Conservation (phyloP, 352 stramenopile species). For the Aphanomyces stellatus region DNA sequence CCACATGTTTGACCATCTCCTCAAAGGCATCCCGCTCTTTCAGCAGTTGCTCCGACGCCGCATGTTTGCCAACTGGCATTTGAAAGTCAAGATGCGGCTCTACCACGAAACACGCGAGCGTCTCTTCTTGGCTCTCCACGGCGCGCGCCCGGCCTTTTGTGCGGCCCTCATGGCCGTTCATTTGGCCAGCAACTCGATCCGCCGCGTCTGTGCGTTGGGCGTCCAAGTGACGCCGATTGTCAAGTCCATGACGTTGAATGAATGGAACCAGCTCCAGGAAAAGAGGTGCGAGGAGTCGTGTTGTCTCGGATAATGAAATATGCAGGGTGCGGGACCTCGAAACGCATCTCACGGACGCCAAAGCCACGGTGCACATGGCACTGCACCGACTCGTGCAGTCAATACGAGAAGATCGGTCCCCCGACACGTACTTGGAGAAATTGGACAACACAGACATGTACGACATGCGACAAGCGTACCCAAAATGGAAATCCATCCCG, state of each 20-base stretch:
- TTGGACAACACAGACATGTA: constrained; percentile 37
- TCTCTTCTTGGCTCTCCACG: constrained; percentile 29
- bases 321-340: constrained; percentile 24
- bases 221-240: background rate
- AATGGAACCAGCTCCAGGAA: constrained; percentile 7
- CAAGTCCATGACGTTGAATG: background rate
- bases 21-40: constrained; percentile 62
- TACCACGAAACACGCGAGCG: constrained; percentile 35
- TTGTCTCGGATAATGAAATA: background rate
- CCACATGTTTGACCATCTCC: constrained; percentile 58
- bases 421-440: constrained; percentile 38
- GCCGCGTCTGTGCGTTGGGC: constrained; percentile 33
- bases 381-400: constrained; percentile 47
- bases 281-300: background rate
- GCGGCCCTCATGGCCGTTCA: constrained; percentile 34
- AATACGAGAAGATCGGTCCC: constrained; percentile 32
- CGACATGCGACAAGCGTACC: constrained; percentile 37
- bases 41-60: constrained; percentile 60
- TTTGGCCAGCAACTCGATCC: constrained; percentile 31
- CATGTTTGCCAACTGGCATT: constrained; percentile 42
- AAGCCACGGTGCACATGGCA: constrained; percentile 39
- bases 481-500: constrained; percentile 54
- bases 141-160: constrained; percentile 33
- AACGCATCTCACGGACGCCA: constrained; percentile 55
- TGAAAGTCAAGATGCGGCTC: constrained; percentile 30